Evolutionary conservation across 208 protist genomes (phyloP), one percentile per base, ranked within the genome.

Genomic region (Kentomonas sorsogonicus): DNA sequence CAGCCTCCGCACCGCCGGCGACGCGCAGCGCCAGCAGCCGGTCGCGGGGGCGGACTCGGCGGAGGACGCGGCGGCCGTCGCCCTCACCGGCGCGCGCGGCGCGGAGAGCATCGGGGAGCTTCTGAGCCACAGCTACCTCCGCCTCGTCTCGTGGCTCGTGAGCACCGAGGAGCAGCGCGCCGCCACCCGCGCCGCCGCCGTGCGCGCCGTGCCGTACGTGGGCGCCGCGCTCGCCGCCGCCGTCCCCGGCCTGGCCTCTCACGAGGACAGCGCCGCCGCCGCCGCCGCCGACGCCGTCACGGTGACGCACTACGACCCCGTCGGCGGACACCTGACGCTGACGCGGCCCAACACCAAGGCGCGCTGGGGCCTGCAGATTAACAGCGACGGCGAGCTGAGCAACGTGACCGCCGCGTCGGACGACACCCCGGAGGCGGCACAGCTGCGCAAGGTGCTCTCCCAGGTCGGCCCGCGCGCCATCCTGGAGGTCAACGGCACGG

Each of bases 351-450:
- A 20, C n/a, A 18, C 47, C 2, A 39, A 60, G 9, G 70, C 60
- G 36, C 73, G 55, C 26, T 89, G 81, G 81, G 81, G 81, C 26
- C 34, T 83, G 20, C 63, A 79, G 60, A 15, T 89, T 30, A 79
- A 84, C 67, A 18, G 40, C 27, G 36, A 38, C 26, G 77, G 76
- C 1, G 9, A 57, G 16, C 48, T 89, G 7, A 55, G 84, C 40
- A 74, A 74, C 20, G 5, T 89, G 22, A 69, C 80, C 50, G 81
- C 79, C 63, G 44, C 66, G 9, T 53, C 82, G 39, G 70, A 74
- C 41, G 72, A 76, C 61, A 53, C 63, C 46, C 74, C 66, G 31
- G 48, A 60, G 38, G 70, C 63, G 15, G 81, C 71, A 6, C 69
- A 69, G 43, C 56, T 47, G 0, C 56, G 84, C 7, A 83, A 72